Conservation (phyloP, 495 filamentous ascomycete genomes). For the Choiromyces venosus region DNA sequence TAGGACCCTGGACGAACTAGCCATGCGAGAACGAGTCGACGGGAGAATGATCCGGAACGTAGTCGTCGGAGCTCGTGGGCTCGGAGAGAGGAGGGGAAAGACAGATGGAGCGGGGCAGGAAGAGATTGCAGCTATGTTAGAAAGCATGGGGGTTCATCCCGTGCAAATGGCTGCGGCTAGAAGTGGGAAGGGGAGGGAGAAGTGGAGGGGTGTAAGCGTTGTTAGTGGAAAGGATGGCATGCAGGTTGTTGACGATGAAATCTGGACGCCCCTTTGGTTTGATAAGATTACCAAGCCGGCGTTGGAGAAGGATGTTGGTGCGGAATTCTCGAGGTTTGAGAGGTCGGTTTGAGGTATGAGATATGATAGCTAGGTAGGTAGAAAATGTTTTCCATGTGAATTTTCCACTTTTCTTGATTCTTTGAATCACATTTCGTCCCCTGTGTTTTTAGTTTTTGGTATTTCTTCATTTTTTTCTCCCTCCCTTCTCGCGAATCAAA, state of each 20-base stretch:
- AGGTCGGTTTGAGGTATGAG: no score
- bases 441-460: no score
- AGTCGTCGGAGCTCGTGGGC: constrained; percentile 23
- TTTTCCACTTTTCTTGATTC: no score
- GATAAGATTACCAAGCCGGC: background rate
- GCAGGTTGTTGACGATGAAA: no score
- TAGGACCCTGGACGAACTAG: constrained; percentile 43
- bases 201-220: background rate
- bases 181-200: background rate
- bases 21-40: constrained; percentile 43
- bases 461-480: no score
- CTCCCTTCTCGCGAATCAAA: no score
- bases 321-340: background rate
- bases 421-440: no score
- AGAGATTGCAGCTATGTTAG: background rate
- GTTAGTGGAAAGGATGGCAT: no score
- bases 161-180: background rate
- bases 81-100: background rate
- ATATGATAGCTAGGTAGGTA: no score
- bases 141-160: background rate
- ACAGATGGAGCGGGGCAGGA: background rate
- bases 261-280: background rate
- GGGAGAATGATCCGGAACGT: constrained; percentile 53
- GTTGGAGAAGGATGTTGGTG: background rate
- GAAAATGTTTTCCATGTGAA: no score